Evolutionary conservation across 2,329 filamentous ascomycete species (phyloP).

Genomic region (Aspergillus felis): DNA sequence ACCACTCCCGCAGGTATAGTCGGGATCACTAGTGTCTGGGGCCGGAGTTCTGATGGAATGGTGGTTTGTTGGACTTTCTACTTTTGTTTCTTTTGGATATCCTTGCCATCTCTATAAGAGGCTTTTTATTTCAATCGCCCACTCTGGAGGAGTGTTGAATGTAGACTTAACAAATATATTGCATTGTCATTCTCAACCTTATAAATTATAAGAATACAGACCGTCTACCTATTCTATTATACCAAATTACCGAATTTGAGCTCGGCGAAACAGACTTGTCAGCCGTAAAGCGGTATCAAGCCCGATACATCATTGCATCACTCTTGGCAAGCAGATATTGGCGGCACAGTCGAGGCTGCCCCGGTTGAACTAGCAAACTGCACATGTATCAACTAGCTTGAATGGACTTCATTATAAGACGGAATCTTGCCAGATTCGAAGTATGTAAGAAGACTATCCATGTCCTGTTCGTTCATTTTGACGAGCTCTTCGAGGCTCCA

Average conservation of each 20-base stretch:
- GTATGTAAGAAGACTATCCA: conserved; percentile 75
- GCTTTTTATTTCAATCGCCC: conserved; percentile 3
- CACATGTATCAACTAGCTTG: not conserved
- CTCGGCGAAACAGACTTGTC: not conserved
- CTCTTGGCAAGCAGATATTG: not conserved
- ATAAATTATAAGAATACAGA: not conserved
- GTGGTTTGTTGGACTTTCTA: conserved; percentile 1
- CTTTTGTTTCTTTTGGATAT: conserved; percentile 28
- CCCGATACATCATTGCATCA: not conserved
- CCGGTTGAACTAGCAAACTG: not conserved
- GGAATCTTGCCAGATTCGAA: conserved; percentile 52
- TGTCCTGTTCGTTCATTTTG: conserved; percentile 74
- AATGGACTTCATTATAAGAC: conserved; percentile 32
- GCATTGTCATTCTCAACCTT: not conserved
- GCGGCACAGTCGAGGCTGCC: not conserved
- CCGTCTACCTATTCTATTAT: not conserved
- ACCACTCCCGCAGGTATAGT: conserved; percentile 28
- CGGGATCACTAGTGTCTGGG: conserved; percentile 16
- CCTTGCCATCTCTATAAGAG: conserved; percentile 21
- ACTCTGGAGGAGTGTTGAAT: conserved; percentile 14
- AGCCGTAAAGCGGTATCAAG: not conserved
- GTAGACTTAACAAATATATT: conserved; percentile 17
- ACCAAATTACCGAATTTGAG: not conserved
- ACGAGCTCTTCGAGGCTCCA: conserved; percentile 84
- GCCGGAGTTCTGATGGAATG: conserved; percentile 1